phyloP scores from a whole-genome alignment of 2,329 filamentous ascomycete genomes.

The Fusarium gaditjirri region DNA sequence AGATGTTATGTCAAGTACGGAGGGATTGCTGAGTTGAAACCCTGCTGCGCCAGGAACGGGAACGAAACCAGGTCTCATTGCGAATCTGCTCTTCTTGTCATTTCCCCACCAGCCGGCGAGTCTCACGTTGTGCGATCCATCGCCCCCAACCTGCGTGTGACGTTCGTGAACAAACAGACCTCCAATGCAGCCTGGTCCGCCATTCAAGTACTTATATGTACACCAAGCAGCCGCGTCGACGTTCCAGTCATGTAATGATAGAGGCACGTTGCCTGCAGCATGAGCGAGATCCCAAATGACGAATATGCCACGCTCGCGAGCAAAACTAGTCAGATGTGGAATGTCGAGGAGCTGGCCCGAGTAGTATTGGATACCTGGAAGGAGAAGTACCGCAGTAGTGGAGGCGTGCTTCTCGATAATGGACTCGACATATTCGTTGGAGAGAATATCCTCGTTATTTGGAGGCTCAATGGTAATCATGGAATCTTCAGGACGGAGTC shows the following conservation, averaged over 20 bases:
- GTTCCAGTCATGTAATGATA: constrained; percentile 82
- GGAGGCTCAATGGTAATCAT: constrained; percentile 77
- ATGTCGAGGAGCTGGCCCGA: constrained; percentile 88
- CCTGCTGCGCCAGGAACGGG: constrained; percentile 80
- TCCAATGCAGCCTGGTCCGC: constrained; percentile 80
- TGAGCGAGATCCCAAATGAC: constrained; percentile 88
- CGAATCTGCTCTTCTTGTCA: constrained; percentile 75
- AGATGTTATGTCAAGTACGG: constrained; percentile 76
- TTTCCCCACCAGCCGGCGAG: constrained; percentile 86
- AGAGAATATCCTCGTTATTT: constrained; percentile 61
- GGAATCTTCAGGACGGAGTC: constrained; percentile 68
- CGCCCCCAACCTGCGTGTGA: constrained; percentile 65
- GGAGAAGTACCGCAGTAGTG: constrained; percentile 75
- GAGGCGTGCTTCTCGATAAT: constrained; percentile 77
- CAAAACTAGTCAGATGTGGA: constrained; percentile 76
- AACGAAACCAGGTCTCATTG: constrained; percentile 80
- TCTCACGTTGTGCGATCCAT: constrained; percentile 65
- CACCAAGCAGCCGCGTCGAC: constrained; percentile 91
- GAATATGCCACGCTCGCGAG: constrained; percentile 72
- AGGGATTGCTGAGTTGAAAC: constrained; percentile 81
- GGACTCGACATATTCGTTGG: constrained; percentile 74
- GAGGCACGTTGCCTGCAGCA: constrained; percentile 80
- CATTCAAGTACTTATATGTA: constrained; percentile 89
- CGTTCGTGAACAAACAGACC: constrained; percentile 80
- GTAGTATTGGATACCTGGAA: constrained; percentile 88